Percentiles rank a stretch among this genome's conserved stretches.
Conservation (phyloP, 345 rosid genomes). For the Physaria fendleri region DNA sequence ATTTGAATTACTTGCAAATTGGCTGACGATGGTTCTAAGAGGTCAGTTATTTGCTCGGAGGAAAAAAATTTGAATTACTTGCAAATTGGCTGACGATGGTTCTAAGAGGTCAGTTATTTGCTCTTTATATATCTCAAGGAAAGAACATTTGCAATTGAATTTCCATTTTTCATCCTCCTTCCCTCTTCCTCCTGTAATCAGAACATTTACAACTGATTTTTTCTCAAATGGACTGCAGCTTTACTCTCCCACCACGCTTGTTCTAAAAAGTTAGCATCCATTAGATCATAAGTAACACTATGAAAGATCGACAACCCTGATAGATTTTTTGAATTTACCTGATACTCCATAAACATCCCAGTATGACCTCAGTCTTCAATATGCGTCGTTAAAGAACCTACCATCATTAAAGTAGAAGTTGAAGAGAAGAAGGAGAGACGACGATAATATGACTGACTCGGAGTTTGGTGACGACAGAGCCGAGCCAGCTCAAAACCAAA, state of each 20-base stretch:
- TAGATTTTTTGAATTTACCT: constrained; percentile 29
- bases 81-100: constrained; percentile 80
- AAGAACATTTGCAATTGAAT: constrained; percentile 87
- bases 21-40: constrained; percentile 77
- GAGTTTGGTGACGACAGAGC: no score
- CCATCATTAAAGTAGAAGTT: no score
- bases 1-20: constrained; percentile 66
- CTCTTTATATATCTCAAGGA: constrained; percentile 91
- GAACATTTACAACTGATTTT: constrained; percentile 58
- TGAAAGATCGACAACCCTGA: background rate
- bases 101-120: constrained; percentile 90
- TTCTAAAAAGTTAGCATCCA: constrained; percentile 35
- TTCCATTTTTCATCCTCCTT: constrained; percentile 66
- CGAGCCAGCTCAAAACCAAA: no score
- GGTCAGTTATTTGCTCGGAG: constrained; percentile 90
- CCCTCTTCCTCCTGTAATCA: constrained; percentile 78
- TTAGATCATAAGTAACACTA: background rate
- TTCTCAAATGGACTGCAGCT: constrained; percentile 48
- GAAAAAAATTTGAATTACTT: constrained; percentile 40
- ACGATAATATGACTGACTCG: no score
- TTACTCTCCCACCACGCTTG: constrained; percentile 65
- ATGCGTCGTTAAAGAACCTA: constrained; percentile 79
- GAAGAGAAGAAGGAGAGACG: no score
- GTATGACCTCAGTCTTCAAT: constrained; percentile 80
- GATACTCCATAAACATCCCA: constrained; percentile 69